Evolutionary conservation across 2,329 filamentous ascomycete genomes (phyloP), one percentile per base, ranked within the genome.

Genomic region (Aspergillus sp.): DNA sequence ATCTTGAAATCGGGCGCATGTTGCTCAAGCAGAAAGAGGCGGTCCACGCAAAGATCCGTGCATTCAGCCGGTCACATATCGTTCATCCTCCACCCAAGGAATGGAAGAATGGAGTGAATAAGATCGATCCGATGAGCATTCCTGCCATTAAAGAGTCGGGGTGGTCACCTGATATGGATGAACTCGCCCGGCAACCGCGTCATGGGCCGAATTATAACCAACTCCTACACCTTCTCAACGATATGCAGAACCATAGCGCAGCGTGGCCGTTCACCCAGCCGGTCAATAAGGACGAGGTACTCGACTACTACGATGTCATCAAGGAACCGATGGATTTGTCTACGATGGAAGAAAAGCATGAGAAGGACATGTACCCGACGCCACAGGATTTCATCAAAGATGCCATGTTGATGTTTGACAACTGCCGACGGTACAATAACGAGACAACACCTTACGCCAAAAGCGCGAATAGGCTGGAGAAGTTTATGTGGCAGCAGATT

Each of bases 301-400:
- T 91, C n/a, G 95, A 99, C 74, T 99, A 99, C 78, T 98, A 98
- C 79, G 91, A 96, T 59, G 93, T 98, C 60, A 99, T 99, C 80
- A 93, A 93, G 71, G 90, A 96, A 73, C 95, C 95, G 37, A 99
- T 99, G 95, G 95, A 97, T 71, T 81, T 97, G 48, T 88, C 86
- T 48, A 97, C 93, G 19, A 98, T 99, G 93, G 95, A 98, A 76
- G 87, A 86, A 66, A 96, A 96, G 76, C 88, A 97, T 62, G 93
- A 98, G 70, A 91, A 91, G 40, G 95, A 98, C 76, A 85, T 93
- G 69, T 99, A 99, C 71, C 85, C 87, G 15, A 92, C 87, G 0
- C 93, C 95, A 0, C 92, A 98, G 70, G 95, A 98, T 68, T 97
- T 99, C 67, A 87, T 93, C 77, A 85, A 84, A 62, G 95, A 99